Evolutionary conservation across 805 yeast species (phyloP).

Genomic region (Candida odintsovae): DNA sequence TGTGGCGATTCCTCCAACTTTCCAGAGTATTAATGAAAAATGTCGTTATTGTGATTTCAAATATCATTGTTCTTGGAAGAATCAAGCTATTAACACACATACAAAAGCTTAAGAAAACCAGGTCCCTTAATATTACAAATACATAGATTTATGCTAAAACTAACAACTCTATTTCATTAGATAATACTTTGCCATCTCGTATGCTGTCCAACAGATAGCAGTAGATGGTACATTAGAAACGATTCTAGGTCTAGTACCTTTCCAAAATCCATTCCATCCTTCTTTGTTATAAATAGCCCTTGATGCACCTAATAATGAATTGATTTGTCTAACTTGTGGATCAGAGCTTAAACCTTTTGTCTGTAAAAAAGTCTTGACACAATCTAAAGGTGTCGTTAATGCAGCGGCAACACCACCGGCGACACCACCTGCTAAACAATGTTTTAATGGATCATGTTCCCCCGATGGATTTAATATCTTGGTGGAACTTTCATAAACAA

Average conservation of each 20-base stretch:
- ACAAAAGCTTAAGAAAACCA: no score
- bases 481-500: conserved; percentile 79
- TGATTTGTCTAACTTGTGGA: conserved; percentile 42
- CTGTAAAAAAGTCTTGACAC: conserved; percentile 86
- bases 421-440: conserved; percentile 86
- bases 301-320: conserved; percentile 70
- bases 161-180: conserved; percentile 13
- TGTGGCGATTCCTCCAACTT: conserved; percentile 31
- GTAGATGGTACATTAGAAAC: conserved; percentile 92
- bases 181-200: conserved; percentile 84
- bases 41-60: conserved; percentile 55
- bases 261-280: conserved; percentile 61
- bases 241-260: conserved; percentile 88
- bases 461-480: conserved; percentile 71
- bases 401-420: conserved; percentile 97
- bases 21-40: conserved; percentile 29
- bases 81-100: neutral
- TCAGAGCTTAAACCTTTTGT: conserved; percentile 54
- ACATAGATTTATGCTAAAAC: no score
- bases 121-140: no score
- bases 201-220: conserved; percentile 96
- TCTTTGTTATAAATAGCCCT: conserved; percentile 52
- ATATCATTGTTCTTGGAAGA: conserved; percentile 32
- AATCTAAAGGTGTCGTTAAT: conserved; percentile 88
- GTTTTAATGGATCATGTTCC: conserved; percentile 82